Base-by-base conservation (phyloP, 2,329 filamentous ascomycete species). In the Paracorniculantispora psalliotae region DNA sequence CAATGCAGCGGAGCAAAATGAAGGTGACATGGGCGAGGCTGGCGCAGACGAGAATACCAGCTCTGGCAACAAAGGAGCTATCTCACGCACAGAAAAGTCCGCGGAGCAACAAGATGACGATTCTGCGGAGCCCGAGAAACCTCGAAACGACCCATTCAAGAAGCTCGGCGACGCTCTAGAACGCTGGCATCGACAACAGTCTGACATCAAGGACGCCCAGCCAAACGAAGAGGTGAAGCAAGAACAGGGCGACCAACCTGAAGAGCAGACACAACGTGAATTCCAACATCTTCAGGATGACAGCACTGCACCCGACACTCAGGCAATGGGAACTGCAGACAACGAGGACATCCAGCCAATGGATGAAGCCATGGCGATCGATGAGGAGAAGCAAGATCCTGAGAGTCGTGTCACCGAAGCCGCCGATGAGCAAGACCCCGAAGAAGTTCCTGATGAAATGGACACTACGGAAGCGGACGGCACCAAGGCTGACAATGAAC, bases 211-310 rank as follows among this genome's bases (percentile, higher is more conserved):
- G 69, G 81, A 88, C 60, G 70, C 73, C 5, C 67, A 69, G 19
- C 75, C 82, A 2, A 77, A 84, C 57, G 69, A 75, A 13, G 64
- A 67, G 2, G 75, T 83, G 52, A 74, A 84, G 64, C 75, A 75
- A 39, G 72, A 80, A 44, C 71, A 77, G 46, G 44, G 63, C 8
- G 63, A 65, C 17, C 73, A 75, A 64, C 84, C 90, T 61, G 79
- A 86, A n/a, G 87, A 94, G 62, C 88, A 91, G 79, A 80, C 83
- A 10, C 81, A 88, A 68, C 84, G 84, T n/a, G 92, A 97, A 69
- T 97, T 97, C 69, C 92, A 97, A 75, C 94, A 99, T 73, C 79
- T 97, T 3, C 88, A 89, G 61, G 86, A 97, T 64, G 91, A 97
- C 61, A 83, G 94, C 30, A 84, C 87, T 28, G 81, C 87, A 57